These are phyloP conservation scores for Mariannaea elegans DNA, from an alignment of 2,329 filamentous ascomycete genomes.

Conservation along the genomic window DNA sequence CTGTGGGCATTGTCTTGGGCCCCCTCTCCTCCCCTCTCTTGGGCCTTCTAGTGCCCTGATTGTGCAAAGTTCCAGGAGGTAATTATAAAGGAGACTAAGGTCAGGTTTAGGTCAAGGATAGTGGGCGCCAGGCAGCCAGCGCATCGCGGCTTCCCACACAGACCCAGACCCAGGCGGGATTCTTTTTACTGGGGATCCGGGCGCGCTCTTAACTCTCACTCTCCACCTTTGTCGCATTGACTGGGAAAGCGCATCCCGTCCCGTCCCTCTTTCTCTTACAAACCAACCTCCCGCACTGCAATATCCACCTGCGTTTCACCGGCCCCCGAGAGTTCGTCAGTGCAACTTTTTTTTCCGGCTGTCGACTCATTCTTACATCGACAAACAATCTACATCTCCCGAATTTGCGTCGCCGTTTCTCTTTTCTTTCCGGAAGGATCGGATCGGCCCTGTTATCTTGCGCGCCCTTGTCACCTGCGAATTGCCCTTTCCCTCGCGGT, in stretches of 20 bases:
- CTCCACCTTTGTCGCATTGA: constrained; percentile 1
- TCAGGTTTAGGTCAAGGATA: too few relatives aligned
- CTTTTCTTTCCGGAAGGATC: constrained; percentile 19
- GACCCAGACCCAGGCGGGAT: constrained; percentile 8
- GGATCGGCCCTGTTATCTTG: constrained; percentile 13
- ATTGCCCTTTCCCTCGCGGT: constrained; percentile 12
- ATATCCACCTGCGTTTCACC: neutral
- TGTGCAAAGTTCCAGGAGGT: too few relatives aligned
- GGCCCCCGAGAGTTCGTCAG: neutral
- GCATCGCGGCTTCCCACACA: constrained; percentile 37
- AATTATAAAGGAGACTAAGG: too few relatives aligned
- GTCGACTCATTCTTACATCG: neutral
- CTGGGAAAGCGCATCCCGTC: neutral
- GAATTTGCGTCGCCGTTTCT: neutral
- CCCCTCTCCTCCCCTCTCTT: neutral
- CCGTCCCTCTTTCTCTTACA: neutral
- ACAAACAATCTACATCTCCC: neutral
- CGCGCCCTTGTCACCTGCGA: constrained; percentile 15
- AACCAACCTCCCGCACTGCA: neutral
- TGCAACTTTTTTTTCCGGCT: neutral
- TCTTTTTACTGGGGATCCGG: constrained; percentile 18
- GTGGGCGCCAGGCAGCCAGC: constrained; percentile 38
- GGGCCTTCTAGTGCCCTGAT: too few relatives aligned
- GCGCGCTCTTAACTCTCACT: constrained; percentile 22
- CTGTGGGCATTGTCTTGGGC: neutral